Evolutionary conservation across 805 yeast genomes (phyloP), one percentile per base, ranked within the genome.

Genomic region (Zygosaccharomyces pseudorouxii): DNA sequence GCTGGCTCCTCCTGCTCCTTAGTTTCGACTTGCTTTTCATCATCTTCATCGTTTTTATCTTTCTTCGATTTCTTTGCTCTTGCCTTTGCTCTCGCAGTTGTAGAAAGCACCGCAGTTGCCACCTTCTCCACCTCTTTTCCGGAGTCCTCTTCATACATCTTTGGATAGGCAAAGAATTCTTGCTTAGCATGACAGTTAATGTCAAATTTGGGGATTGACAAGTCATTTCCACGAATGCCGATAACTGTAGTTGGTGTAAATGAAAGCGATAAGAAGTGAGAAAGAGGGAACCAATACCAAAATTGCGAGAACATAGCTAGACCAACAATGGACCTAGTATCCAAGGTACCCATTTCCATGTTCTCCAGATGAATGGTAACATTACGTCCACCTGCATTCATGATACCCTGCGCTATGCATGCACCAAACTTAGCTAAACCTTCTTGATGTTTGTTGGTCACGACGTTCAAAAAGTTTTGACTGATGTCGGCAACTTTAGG

Each of bases 211-310:
- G 99, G 98, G 52, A 88, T 84, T 66, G 84, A 84, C 67, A 92
- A 77, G 67, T 90, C 96, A 52, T 79, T 84, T 23, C 67, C 60
- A 49, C 83, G 81, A 10, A 93, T 86, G 55, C 96, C 97, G 56
- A 88, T 81, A 18, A 92, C 78, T 5, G 95, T 81, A 2, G 98
- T 93, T 46, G 99, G 97, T 7, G 93, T 79, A 70, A 90, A 90
- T 30, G 97, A 88, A 56, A 93, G 77, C 16, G 95, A 83, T 60
- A 93, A 72, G 73, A 93, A 93, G 70, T 93, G 98, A 1, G 97
- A 81, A 50, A 90, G 77, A 51, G 99, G 99, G 81, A 84, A 93
- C 99, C 99, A 93, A 70, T 89, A 88, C 99, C 99, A 93, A 64
- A 86, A 87, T 72, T 93, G 99, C 9, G 86, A 73, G 65, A 93